phyloP scores from a whole-genome alignment of 768 basidiomycete genomes.

The Amanita inopinata region DNA sequence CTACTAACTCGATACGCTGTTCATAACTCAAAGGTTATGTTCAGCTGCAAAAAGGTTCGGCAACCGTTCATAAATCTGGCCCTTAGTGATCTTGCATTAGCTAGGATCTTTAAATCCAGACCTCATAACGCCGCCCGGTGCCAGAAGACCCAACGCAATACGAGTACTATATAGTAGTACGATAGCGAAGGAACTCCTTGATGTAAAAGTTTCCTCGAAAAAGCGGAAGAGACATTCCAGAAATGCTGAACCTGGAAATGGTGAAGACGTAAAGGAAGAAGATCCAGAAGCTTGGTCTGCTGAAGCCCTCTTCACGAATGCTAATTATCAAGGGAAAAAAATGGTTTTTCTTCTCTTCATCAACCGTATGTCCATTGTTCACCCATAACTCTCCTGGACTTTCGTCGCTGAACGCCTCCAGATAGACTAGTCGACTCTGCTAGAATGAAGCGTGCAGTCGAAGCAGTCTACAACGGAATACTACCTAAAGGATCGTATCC shows the following conservation, averaged over 20 bases:
- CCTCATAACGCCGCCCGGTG: conserved; percentile 65
- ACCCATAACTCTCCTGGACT: not conserved
- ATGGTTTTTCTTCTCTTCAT: conserved; percentile 85
- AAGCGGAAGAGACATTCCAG: conserved; percentile 15
- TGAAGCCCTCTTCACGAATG: conserved; percentile 70
- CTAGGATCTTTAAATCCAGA: conserved; percentile 68
- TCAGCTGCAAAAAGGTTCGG: conserved; percentile 83
- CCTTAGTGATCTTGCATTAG: conserved; percentile 25
- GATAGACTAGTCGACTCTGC: conserved; percentile 89
- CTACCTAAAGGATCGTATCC: conserved; percentile 86
- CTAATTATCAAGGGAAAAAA: conserved; percentile 86
- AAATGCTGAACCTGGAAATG: conserved; percentile 15
- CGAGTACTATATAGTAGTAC: conserved; percentile 72
- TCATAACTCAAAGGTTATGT: conserved; percentile 83
- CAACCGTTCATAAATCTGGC: not conserved
- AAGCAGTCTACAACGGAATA: conserved; percentile 73
- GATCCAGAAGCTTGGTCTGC: conserved; percentile 54
- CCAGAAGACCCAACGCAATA: conserved; percentile 61
- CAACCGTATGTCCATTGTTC: conserved; percentile 57
- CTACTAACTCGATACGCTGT: conserved; percentile 90
- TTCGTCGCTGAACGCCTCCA: conserved; percentile 19
- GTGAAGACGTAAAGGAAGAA: conserved; percentile 22
- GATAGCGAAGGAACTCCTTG: conserved; percentile 68
- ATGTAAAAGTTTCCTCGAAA: conserved; percentile 24
- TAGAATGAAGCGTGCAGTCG: conserved; percentile 80